Conservation (phyloP, 2,329 filamentous ascomycete species). For the Emericellopsis atlantica region DNA sequence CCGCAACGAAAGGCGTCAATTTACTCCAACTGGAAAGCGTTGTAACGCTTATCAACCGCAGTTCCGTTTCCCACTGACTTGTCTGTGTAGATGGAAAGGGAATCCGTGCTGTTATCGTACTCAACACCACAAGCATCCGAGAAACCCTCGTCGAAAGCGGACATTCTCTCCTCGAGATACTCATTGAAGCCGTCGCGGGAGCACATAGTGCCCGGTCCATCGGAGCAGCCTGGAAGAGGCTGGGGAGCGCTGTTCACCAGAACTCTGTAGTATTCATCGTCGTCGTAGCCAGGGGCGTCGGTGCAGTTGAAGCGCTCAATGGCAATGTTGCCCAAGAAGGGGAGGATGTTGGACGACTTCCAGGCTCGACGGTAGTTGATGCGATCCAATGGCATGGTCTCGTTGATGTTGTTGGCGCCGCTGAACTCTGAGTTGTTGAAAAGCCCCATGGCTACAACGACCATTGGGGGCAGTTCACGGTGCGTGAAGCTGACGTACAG, state of each 20-base stretch:
- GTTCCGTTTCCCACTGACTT: no score
- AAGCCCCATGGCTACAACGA: conserved; percentile 53
- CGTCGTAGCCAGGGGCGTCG: conserved; percentile 39
- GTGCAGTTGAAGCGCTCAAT: conserved; percentile 52
- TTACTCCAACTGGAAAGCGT: no score
- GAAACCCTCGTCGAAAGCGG: conserved; percentile 22
- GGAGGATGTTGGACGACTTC: conserved; percentile 49
- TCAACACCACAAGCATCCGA: conserved; percentile 23
- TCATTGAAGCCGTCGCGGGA: conserved; percentile 22
- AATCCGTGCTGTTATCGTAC: conserved; percentile 20
- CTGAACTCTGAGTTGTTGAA: conserved; percentile 55
- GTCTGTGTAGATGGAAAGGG: conserved; percentile 16
- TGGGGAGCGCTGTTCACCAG: conserved; percentile 30
- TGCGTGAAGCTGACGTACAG: conserved; percentile 59
- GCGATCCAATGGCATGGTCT: conserved; percentile 49
- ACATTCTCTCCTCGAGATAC: conserved; percentile 23
- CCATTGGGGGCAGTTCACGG: conserved; percentile 54
- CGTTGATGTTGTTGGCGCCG: conserved; percentile 36
- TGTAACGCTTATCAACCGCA: no score
- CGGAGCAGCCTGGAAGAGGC: conserved; percentile 24
- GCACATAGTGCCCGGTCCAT: conserved; percentile 30
- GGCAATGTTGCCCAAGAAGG: conserved; percentile 54
- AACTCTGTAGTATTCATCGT: conserved; percentile 35
- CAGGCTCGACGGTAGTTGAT: conserved; percentile 53
- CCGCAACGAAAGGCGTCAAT: no score